phyloP scores from a whole-genome alignment of 306 rosid species.

The Fagus sylvatica region DNA sequence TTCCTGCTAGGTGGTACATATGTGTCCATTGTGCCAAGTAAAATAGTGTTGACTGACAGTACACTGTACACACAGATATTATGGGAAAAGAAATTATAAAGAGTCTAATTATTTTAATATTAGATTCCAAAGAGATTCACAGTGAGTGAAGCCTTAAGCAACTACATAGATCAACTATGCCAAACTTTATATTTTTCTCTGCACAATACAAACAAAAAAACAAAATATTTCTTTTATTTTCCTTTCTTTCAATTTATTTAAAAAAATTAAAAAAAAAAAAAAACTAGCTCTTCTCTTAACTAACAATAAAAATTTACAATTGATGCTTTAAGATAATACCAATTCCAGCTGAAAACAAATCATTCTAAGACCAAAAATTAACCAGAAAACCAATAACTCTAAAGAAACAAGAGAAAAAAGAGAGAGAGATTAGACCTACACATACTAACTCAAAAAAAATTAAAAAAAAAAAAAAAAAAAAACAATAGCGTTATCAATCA shows the following conservation, averaged over 20 bases:
- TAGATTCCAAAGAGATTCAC: not conserved
- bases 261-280: not conserved
- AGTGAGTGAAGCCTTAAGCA: not conserved
- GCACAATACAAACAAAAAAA: not conserved
- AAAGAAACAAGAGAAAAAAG: too few species aligned
- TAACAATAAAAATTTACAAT: too few species aligned
- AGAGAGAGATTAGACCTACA: conserved; percentile 1
- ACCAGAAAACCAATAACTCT: not conserved
- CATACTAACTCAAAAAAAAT: not conserved
- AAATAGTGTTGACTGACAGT: not conserved
- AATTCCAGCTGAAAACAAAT: not conserved
- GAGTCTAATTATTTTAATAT: not conserved
- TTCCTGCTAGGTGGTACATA: not conserved
- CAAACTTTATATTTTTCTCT: not conserved
- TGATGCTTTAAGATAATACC: too few species aligned
- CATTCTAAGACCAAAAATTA: not conserved
- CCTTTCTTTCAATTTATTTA: too few species aligned
- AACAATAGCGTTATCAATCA: too few species aligned
- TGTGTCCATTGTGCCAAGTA: not conserved
- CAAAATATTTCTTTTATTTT: not conserved
- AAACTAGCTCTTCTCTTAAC: not conserved
- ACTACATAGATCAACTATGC: not conserved
- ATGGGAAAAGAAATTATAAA: not conserved
- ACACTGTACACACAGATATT: not conserved
- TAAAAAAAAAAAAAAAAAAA: too few species aligned